phyloP scores from a whole-genome alignment of 768 basidiomycete species.

The Naganishia friedmannii region DNA sequence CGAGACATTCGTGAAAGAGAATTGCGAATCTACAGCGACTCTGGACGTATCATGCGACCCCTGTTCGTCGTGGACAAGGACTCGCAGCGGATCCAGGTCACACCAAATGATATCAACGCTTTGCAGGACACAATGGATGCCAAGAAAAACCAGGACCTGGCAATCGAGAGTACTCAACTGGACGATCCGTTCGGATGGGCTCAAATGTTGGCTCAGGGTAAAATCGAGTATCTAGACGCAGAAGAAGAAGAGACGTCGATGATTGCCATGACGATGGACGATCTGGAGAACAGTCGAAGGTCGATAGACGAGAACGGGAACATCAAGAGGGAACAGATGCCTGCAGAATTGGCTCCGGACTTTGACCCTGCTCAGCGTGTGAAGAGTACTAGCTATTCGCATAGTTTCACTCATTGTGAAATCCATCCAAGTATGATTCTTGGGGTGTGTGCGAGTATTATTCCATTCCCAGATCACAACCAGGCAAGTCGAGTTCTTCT shows the following conservation, averaged over 20 bases:
- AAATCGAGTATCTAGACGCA: constrained; percentile 91
- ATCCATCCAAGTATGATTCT: constrained; percentile 99
- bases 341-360: constrained; percentile 37
- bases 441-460: constrained; percentile 96
- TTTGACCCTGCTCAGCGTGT: constrained; percentile 84
- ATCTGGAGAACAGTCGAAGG: constrained; percentile 74
- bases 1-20: constrained; percentile 96
- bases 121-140: constrained; percentile 53
- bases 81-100: constrained; percentile 75
- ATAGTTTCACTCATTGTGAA: constrained; percentile 98
- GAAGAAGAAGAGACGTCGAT: constrained; percentile 99
- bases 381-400: constrained; percentile 76
- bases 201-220: constrained; percentile 75
- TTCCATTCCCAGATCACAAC: constrained; percentile 99
- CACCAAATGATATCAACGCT: constrained; percentile 74
- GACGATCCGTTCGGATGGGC: constrained; percentile 67
- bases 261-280: constrained; percentile 98
- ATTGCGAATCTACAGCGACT: constrained; percentile 89
- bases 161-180: constrained; percentile 58
- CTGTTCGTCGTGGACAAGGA: constrained; percentile 83
- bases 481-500: constrained; percentile 61
- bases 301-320: constrained; percentile 31
- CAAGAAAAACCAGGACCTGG: constrained; percentile 46
- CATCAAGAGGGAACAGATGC: constrained; percentile 44
- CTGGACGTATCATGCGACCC: constrained; percentile 93